A percentile compares a stretch with the other conserved stretches of the same genome.
Conservation (phyloP, 495 filamentous ascomycete species). For the Aspergillus homomorphus region DNA sequence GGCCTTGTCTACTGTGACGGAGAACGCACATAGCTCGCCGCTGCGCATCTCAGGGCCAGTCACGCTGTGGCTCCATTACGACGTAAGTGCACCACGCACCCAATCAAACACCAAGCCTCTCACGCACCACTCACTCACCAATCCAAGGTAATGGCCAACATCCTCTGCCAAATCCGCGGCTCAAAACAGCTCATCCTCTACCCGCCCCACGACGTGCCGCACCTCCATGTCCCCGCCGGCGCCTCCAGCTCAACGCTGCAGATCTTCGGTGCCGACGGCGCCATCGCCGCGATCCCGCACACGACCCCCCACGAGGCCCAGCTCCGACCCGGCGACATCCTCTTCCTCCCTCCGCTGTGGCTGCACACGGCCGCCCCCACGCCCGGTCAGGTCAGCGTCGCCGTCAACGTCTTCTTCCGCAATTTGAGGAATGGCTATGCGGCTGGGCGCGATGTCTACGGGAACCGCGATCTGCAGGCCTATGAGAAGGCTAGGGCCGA, state of each 20-base stretch:
- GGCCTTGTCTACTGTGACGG: constrained; percentile 53
- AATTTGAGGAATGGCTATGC: constrained; percentile 68
- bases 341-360: constrained; percentile 83
- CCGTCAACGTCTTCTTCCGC: constrained; percentile 83
- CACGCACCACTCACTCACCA: constrained; percentile 6
- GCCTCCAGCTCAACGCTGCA: constrained; percentile 75
- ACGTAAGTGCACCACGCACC: constrained; percentile 51
- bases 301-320: constrained; percentile 66
- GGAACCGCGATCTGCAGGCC: constrained; percentile 77
- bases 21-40: constrained; percentile 74
- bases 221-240: constrained; percentile 69
- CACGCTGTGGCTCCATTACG: constrained; percentile 90
- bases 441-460: constrained; percentile 78
- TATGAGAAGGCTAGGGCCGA: constrained; percentile 79
- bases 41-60: constrained; percentile 78
- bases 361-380: constrained; percentile 71
- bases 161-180: constrained; percentile 77
- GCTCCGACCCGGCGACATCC: constrained; percentile 66
- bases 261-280: constrained; percentile 53
- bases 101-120: background rate
- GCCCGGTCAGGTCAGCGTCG: constrained; percentile 58
- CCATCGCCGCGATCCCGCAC: constrained; percentile 39
- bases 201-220: constrained; percentile 68
- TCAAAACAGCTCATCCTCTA: constrained; percentile 71
- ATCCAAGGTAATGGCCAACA: constrained; percentile 75